Conservation (phyloP, 805 yeast species). For the Candida khao-thaluensis region DNA sequence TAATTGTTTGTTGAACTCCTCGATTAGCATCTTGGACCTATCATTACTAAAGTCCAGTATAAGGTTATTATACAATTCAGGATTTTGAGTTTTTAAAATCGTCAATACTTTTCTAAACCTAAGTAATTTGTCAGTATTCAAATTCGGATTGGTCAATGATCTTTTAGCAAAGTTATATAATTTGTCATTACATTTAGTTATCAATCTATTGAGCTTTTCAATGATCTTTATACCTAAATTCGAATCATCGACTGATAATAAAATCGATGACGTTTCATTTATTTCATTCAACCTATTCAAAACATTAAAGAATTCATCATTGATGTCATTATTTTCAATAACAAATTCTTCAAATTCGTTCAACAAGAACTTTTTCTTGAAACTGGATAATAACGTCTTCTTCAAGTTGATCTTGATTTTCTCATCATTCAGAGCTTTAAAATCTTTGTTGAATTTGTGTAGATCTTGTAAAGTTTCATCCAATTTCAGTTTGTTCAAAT, state of each 20-base stretch:
- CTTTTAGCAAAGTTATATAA: conserved; percentile 31
- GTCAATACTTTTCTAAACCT: conserved; percentile 33
- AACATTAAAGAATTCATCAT: conserved; percentile 57
- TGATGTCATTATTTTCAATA: conserved; percentile 46
- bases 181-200: conserved; percentile 40
- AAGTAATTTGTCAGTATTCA: conserved; percentile 22
- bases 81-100: conserved; percentile 31
- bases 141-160: conserved; percentile 31
- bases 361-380: conserved; percentile 64
- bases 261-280: conserved; percentile 63
- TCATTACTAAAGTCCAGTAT: conserved; percentile 62
- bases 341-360: conserved; percentile 69
- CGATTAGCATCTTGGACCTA: conserved; percentile 61
- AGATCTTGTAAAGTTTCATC: conserved; percentile 23
- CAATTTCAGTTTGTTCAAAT: conserved; percentile 43
- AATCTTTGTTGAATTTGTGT: conserved; percentile 21
- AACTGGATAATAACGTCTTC: conserved; percentile 49
- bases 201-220: conserved; percentile 50
- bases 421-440: conserved; percentile 28
- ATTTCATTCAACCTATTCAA: conserved; percentile 63
- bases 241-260: conserved; percentile 68
- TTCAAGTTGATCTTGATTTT: conserved; percentile 43
- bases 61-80: conserved; percentile 56
- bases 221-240: conserved; percentile 65
- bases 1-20: conserved; percentile 62